Evolutionary conservation across 306 rosid species (phyloP).

Genomic region (Geum urbanum): DNA sequence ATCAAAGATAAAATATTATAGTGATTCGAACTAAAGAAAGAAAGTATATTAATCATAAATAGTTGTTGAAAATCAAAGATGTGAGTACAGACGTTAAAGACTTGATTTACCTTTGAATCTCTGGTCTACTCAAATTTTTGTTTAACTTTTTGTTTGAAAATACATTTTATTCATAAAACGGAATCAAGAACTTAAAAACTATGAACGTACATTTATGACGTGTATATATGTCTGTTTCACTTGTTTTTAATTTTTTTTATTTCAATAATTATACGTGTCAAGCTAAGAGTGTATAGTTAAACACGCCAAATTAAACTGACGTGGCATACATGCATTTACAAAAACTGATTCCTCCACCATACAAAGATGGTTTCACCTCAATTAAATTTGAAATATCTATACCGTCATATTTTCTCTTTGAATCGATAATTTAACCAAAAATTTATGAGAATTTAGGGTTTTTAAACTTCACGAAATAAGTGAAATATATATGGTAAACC

Average conservation of each 20-base stretch:
- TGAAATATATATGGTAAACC: background rate
- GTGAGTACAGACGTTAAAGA: background rate
- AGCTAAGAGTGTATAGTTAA: background rate
- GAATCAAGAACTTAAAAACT: no score
- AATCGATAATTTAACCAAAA: background rate
- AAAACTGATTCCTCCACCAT: background rate
- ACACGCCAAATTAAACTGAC: no score
- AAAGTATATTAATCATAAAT: background rate
- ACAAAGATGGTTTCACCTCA: background rate
- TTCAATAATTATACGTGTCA: background rate
- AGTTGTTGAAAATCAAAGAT: background rate
- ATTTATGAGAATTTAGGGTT: background rate
- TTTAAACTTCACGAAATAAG: background rate
- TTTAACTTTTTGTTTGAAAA: fast-evolving
- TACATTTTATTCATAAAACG: no score
- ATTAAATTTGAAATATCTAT: no score
- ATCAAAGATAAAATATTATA: no score
- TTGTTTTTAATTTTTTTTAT: no score
- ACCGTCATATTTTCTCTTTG: no score
- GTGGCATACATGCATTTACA: background rate
- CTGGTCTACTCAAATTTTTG: background rate
- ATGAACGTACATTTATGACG: no score
- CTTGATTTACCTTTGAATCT: background rate
- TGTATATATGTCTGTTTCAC: no score
- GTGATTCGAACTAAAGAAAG: background rate